phyloP scores from a whole-genome alignment of 2,329 filamentous ascomycete species.

The Claviceps humidiphila region DNA sequence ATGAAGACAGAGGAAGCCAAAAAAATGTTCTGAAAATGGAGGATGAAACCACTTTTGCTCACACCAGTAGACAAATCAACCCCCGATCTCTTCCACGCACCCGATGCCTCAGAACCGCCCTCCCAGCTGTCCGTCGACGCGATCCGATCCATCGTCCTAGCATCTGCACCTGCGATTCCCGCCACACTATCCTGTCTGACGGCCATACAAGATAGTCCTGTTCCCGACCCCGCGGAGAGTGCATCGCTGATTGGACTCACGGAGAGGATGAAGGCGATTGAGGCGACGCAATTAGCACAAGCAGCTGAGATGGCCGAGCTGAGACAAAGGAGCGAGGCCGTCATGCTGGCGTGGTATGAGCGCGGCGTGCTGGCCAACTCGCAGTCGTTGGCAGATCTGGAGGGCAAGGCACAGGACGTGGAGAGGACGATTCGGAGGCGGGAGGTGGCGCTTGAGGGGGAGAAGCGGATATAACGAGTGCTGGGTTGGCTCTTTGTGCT shows the following conservation, averaged over 20 bases:
- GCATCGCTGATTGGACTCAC: conserved; percentile 43
- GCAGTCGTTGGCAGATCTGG: conserved; percentile 56
- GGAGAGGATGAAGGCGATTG: conserved; percentile 48
- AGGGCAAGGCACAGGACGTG: conserved; percentile 50
- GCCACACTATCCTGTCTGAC: conserved; percentile 43
- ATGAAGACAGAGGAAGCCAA: not conserved
- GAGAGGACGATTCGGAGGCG: conserved; percentile 53
- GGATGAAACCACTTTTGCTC: not conserved
- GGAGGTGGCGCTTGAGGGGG: conserved; percentile 45
- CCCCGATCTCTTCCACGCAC: conserved; percentile 40
- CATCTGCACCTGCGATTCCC: conserved; percentile 42
- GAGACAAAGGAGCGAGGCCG: conserved; percentile 46
- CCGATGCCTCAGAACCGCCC: conserved; percentile 32
- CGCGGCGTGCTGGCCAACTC: conserved; percentile 54
- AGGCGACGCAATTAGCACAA: conserved; percentile 49
- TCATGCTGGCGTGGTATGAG: conserved; percentile 62
- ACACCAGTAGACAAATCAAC: conserved; percentile 33
- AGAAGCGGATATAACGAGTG: conserved; percentile 20
- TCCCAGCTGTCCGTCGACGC: conserved; percentile 38
- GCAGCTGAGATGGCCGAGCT: conserved; percentile 48
- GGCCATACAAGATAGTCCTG: conserved; percentile 39
- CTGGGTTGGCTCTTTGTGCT: not conserved
- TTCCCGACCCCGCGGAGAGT: conserved; percentile 42
- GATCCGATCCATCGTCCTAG: conserved; percentile 40
- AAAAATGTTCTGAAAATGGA: not conserved